Evolutionary conservation across 2,329 filamentous ascomycete genomes (phyloP).

Genomic region (Leptographium galeiforme): DNA sequence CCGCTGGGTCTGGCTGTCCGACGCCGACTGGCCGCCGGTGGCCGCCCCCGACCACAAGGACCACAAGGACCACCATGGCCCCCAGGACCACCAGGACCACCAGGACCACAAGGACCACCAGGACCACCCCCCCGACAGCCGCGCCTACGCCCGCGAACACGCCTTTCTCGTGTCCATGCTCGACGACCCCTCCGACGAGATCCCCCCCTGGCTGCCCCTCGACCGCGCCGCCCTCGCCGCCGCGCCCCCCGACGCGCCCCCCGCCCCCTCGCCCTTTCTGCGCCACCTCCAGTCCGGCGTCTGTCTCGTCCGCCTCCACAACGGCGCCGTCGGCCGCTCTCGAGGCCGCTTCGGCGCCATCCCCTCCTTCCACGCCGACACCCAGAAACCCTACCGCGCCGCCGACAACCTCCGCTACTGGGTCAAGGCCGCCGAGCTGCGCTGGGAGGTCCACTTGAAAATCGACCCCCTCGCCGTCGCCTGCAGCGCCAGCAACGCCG

Average conservation of each 20-base stretch:
- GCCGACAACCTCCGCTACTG: conserved; percentile 93
- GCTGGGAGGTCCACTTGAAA: conserved; percentile 77
- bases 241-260: conserved; percentile 11
- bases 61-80: too few relatives aligned
- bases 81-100: too few relatives aligned
- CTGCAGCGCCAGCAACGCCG: conserved; percentile 52
- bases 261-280: conserved; percentile 62
- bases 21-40: conserved; percentile 51
- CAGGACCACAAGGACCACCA: too few relatives aligned
- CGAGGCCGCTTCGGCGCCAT: conserved; percentile 81
- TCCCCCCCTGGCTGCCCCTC: conserved; percentile 56
- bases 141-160: conserved; percentile 64
- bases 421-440: conserved; percentile 87
- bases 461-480: conserved; percentile 82
- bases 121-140: conserved; percentile 3
- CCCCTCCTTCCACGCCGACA: conserved; percentile 79
- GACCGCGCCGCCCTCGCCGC: conserved; percentile 22
- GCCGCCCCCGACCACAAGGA: too few relatives aligned
- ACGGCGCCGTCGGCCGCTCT: conserved; percentile 73
- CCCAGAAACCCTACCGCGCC: conserved; percentile 82
- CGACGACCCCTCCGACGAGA: conserved; percentile 26
- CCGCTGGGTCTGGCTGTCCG: conserved; percentile 67
- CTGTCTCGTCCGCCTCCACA: conserved; percentile 75
- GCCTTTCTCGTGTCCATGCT: conserved; percentile 67
- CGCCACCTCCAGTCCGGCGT: conserved; percentile 63